phyloP scores from a whole-genome alignment of 176 grass and related monocot genomes.

The Oropetium thomaeum region DNA sequence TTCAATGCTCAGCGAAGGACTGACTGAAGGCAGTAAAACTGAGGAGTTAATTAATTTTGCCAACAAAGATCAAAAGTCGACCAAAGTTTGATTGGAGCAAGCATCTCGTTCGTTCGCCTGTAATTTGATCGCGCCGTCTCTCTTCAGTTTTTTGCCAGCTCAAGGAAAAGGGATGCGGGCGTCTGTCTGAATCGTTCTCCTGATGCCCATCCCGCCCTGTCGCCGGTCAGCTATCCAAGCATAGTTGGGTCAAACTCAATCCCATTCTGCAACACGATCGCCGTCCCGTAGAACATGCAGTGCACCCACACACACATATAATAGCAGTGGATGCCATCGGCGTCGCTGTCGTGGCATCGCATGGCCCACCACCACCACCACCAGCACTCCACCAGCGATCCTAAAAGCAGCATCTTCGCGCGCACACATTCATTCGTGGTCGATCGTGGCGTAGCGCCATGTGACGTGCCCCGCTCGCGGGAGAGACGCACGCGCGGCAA shows the following conservation, averaged over 20 bases:
- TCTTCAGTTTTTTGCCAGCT: neutral
- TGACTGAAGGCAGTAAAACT: too few relatives aligned
- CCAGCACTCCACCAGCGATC: neutral
- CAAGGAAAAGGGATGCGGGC: neutral
- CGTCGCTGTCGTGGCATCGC: neutral
- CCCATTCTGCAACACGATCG: neutral
- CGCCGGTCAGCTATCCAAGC: slow-evolving; percentile 9
- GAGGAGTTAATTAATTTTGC: too few relatives aligned
- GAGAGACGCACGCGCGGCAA: neutral
- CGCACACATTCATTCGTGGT: neutral
- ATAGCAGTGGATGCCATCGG: neutral
- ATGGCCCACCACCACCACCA: neutral
- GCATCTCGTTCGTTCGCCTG: neutral
- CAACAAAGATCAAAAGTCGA: too few relatives aligned
- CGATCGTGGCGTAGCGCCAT: neutral
- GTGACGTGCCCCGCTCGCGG: neutral
- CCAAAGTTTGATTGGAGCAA: neutral
- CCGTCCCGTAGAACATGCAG: neutral
- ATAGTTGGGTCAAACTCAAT: too few relatives aligned
- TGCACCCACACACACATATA: too few relatives aligned
- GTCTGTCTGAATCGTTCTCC: neutral
- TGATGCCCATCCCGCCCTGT: slow-evolving; percentile 12
- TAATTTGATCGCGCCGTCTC: neutral
- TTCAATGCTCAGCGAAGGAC: too few relatives aligned
- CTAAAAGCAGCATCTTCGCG: slow-evolving; percentile 18